phyloP scores from a whole-genome alignment of 2,329 filamentous ascomycete genomes.

The Trichoderma brevicompactum region DNA sequence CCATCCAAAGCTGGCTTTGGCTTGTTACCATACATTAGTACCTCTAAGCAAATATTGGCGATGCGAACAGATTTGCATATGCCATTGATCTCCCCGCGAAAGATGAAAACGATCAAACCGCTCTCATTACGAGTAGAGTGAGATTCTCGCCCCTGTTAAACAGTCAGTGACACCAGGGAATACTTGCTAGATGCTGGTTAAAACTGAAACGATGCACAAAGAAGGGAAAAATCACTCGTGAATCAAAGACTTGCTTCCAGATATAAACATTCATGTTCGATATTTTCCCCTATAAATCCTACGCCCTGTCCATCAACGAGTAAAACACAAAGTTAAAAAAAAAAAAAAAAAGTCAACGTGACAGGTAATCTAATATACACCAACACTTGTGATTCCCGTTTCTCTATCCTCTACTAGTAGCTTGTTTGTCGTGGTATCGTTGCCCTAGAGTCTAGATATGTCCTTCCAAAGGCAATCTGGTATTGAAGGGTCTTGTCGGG shows the following conservation, averaged over 20 bases:
- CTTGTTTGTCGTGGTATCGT: constrained; percentile 26
- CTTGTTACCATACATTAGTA: too few relatives aligned
- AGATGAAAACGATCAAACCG: too few relatives aligned
- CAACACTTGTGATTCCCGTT: constrained; percentile 19
- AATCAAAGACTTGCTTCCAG: not conserved
- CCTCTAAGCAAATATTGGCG: too few relatives aligned
- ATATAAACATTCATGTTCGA: not conserved
- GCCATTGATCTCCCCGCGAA: too few relatives aligned
- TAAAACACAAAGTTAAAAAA: not conserved
- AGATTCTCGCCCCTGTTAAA: too few relatives aligned
- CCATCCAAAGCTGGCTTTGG: too few relatives aligned
- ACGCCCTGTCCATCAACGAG: constrained; percentile 1
- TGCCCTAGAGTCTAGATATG: constrained; percentile 20
- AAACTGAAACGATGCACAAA: too few relatives aligned
- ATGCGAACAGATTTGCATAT: too few relatives aligned
- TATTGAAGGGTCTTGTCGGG: constrained; percentile 10
- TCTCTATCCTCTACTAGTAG: constrained; percentile 25
- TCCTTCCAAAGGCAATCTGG: constrained; percentile 17
- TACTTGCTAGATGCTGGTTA: too few relatives aligned
- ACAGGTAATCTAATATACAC: constrained; percentile 25
- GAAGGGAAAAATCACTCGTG: too few relatives aligned
- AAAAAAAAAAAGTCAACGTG: not conserved
- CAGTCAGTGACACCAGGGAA: too few relatives aligned
- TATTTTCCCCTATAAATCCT: not conserved
- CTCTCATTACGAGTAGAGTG: too few relatives aligned